Conservation (phyloP, 441 rosid genomes). For the Dalechampia spathulata region DNA sequence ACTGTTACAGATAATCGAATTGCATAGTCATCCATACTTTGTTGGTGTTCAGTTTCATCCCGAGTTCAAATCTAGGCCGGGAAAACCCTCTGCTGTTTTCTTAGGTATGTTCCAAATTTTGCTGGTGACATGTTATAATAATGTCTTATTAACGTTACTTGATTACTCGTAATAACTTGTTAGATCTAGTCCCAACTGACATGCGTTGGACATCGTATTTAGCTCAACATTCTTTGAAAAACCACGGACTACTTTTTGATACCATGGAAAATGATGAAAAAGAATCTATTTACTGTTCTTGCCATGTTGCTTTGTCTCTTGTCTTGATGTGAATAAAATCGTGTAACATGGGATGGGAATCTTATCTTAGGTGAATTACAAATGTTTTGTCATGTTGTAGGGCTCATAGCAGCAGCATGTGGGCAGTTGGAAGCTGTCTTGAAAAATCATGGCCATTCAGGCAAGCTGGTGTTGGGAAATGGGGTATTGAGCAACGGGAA, state of each 20-base stretch:
- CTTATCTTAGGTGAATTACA: neutral
- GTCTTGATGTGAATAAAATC: too few relatives aligned
- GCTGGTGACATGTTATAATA: neutral
- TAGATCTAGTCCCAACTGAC: too few relatives aligned
- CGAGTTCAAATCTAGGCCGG: constrained; percentile 90
- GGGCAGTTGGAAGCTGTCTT: constrained; percentile 54
- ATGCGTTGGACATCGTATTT: too few relatives aligned
- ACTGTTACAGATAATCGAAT: constrained; percentile 57
- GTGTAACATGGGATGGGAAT: too few relatives aligned
- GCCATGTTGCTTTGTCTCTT: too few relatives aligned
- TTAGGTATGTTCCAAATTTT: constrained; percentile 34
- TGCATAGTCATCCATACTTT: constrained; percentile 68
- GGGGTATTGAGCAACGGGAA: constrained; percentile 42
- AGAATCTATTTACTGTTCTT: too few relatives aligned
- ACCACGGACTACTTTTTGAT: too few relatives aligned
- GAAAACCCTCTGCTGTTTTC: constrained; percentile 83
- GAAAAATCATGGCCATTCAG: constrained; percentile 24
- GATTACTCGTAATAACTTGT: neutral
- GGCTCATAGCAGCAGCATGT: constrained; percentile 76
- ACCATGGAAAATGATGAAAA: too few relatives aligned
- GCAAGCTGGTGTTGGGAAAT: constrained; percentile 16
- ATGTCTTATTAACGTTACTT: neutral
- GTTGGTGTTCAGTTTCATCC: constrained; percentile 93
- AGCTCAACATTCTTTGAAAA: too few relatives aligned
- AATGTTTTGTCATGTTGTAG: constrained; percentile 28